Evolutionary conservation across 495 filamentous ascomycete genomes (phyloP).

Genomic region (Penicillium ochrochloron): DNA sequence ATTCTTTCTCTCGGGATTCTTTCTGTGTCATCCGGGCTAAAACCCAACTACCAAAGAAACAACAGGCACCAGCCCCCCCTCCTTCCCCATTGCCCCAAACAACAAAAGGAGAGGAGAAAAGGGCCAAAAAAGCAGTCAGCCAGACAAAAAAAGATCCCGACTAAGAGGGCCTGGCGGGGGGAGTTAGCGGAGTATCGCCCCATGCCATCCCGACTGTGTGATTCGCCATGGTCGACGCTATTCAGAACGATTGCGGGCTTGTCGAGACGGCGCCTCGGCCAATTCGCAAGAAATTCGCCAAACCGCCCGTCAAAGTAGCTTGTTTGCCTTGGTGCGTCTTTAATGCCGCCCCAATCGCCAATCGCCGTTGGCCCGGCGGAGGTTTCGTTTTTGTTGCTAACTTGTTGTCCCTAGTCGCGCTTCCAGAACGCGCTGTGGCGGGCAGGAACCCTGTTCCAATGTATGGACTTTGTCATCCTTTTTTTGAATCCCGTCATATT

Average conservation of each 20-base stretch:
- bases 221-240: conserved; percentile 38
- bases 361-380: background rate
- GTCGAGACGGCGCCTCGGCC: conserved; percentile 29
- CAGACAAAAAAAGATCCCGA: conserved; percentile 3
- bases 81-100: background rate
- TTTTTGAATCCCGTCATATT: background rate
- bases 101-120: too few species aligned
- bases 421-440: conserved; percentile 62
- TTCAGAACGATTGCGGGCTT: conserved; percentile 24
- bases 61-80: conserved; percentile 1
- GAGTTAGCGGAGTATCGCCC: conserved; percentile 23
- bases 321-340: conserved; percentile 62
- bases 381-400: conserved; percentile 7
- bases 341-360: conserved; percentile 1
- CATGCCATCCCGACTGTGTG: conserved; percentile 23
- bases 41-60: conserved; percentile 1
- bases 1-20: conserved; percentile 6
- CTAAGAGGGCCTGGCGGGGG: conserved; percentile 13
- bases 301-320: conserved; percentile 67
- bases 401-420: conserved; percentile 48
- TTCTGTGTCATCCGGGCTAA: background rate
- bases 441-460: conserved; percentile 59
- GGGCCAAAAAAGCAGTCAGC: background rate
- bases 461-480: conserved; percentile 41
- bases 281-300: conserved; percentile 54